Conservation (phyloP, 2,329 filamentous ascomycete species). For the Blastomyces emzantsi region DNA sequence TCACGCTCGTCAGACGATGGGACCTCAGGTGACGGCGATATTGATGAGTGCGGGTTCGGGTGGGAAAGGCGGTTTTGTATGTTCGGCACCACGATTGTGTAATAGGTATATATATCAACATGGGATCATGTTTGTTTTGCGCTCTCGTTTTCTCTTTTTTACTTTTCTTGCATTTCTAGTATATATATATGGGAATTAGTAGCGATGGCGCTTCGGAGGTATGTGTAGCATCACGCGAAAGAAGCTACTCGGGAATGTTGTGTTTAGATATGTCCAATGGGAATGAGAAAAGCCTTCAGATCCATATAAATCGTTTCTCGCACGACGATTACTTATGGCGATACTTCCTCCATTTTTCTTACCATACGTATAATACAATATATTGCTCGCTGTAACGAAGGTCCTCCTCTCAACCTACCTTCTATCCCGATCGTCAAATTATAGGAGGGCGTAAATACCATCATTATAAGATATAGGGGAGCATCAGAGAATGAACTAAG, state of each 20-base stretch:
- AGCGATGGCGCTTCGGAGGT: not conserved
- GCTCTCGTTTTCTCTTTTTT: not conserved
- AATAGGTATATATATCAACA: not conserved
- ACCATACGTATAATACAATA: not conserved
- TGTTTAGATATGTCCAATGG: not conserved
- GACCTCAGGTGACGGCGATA: slow-evolving; percentile 20
- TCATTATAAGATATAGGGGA: not conserved
- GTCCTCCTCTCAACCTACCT: no score
- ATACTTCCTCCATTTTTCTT: no score
- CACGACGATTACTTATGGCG: no score
- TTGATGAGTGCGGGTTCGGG: slow-evolving; percentile 28
- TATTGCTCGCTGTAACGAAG: no score
- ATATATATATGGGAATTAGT: not conserved
- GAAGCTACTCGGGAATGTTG: not conserved
- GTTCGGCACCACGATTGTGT: slow-evolving; percentile 53
- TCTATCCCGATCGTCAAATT: no score
- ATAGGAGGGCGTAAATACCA: not conserved
- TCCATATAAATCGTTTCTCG: not conserved
- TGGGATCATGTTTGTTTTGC: not conserved
- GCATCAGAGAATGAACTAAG: no score
- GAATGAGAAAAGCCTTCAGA: not conserved
- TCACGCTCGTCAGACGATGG: slow-evolving; percentile 24
- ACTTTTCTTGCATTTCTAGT: not conserved
- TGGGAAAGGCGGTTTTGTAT: slow-evolving; percentile 58
- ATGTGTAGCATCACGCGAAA: not conserved